Evolutionary conservation across 345 rosid genomes (phyloP), one percentile per base, ranked within the genome.

Genomic region (Chamaenerion angustifolium): DNA sequence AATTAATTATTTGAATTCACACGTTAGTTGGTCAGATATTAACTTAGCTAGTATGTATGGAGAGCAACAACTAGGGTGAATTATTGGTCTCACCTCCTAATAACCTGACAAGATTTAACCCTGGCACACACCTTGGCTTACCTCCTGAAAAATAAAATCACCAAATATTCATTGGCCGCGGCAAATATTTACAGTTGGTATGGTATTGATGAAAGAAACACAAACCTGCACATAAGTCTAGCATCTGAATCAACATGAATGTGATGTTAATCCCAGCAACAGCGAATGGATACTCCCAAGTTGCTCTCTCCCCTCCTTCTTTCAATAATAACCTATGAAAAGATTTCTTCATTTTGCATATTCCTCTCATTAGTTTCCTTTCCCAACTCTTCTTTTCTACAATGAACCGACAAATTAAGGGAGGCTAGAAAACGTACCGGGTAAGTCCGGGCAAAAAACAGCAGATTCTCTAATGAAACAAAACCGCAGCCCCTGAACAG

Each of bases 251-350:
- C n/a, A n/a, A n/a, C n/a, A n/a, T n/a, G n/a, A n/a, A n/a, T n/a
- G n/a, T n/a, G n/a, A 92, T 74, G 61, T 92, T 92, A 61, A 92
- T 82, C 65, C 98, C 98, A 47, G 98, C 98, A 65, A 80, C 98
- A n/a, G 98, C 98, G 64, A 92, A 92, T 16, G 96, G 96, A 58
- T 92, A 92, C 65, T 92, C 96, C 98, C 98, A 87, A 46, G 80
- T 61, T 45, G 98, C 93, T 57, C 98, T 61, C 16, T 68, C 56
- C 15, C 96, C 98, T 45, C 71, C 83, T 79, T 80, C 77, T 78
- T 92, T 92, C 54, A 82, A 67, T 70, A 92, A 77, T 65, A 92
- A 79, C 81, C 94, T 84, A 76, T 70, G 90, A 66, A 84, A 92
- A 72, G 96, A 84, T 72, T 56, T 95, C 98, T 92, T 80, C 85